Conservation (phyloP, 2,329 filamentous ascomycete genomes). For the Daldinia sp. region DNA sequence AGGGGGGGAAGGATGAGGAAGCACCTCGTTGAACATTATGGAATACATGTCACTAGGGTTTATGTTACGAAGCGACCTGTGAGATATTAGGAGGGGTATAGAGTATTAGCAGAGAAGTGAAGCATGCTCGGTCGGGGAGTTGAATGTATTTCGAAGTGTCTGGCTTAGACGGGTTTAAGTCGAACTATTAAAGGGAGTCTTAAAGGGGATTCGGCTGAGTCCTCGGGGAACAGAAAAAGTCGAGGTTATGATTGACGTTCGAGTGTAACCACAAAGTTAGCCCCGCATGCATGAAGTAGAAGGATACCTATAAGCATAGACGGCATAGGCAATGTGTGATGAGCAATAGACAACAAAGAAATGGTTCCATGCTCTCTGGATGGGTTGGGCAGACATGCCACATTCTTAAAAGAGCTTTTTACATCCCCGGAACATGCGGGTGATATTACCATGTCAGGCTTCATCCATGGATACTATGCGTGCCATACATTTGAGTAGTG, state of each 20-base stretch:
- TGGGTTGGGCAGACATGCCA: conserved; percentile 29
- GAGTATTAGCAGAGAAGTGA: background rate
- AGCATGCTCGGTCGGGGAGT: background rate
- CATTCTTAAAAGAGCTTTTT: conserved; percentile 12
- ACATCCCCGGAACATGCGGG: conserved; percentile 30
- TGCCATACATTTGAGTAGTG: background rate
- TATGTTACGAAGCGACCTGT: background rate
- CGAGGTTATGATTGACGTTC: conserved; percentile 2
- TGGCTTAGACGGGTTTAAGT: background rate
- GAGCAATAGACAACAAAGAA: conserved; percentile 24
- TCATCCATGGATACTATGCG: conserved; percentile 1
- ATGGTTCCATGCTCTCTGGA: conserved; percentile 2
- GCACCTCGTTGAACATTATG: conserved; percentile 41
- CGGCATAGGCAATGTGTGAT: conserved; percentile 5
- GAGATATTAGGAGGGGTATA: background rate
- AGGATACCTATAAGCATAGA: no score
- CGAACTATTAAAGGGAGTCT: background rate
- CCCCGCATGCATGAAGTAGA: conserved; percentile 21
- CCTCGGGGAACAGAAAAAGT: background rate
- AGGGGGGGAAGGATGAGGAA: conserved; percentile 31
- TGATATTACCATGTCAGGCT: conserved; percentile 28
- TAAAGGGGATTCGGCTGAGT: background rate
- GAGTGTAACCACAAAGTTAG: background rate
- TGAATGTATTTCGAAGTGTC: background rate
- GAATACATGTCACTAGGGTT: conserved; percentile 38